Evolutionary conservation across 2,329 filamentous ascomycete species (phyloP).

Genomic region (Fusarium continuum): DNA sequence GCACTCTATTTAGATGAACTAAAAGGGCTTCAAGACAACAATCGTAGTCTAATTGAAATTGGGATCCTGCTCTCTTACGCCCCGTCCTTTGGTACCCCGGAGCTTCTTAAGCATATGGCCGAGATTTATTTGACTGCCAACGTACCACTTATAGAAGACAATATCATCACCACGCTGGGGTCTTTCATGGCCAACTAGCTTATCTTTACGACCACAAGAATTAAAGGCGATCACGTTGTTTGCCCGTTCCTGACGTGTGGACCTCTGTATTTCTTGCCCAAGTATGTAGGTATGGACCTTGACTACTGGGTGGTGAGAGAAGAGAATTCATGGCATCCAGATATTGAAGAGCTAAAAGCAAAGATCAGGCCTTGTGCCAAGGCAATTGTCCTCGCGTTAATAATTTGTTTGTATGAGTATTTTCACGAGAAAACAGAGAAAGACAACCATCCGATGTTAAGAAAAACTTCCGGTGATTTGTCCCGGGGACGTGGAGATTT

Average conservation of each 20-base stretch:
- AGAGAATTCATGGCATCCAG: background rate
- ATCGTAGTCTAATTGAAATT: background rate
- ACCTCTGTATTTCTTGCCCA: background rate
- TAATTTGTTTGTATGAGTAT: too few species aligned
- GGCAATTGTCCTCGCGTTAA: background rate
- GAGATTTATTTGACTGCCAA: background rate
- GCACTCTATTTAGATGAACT: background rate
- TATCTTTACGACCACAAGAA: background rate
- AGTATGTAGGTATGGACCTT: background rate
- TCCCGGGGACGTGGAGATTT: background rate
- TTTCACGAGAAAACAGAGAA: too few species aligned
- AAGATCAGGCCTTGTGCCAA: background rate
- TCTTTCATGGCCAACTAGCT: background rate
- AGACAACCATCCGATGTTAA: background rate
- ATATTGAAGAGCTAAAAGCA: background rate
- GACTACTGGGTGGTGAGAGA: background rate
- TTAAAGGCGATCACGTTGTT: background rate
- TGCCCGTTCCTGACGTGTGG: background rate
- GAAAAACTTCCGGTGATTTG: conserved; percentile 3
- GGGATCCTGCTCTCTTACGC: background rate
- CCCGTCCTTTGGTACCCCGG: background rate
- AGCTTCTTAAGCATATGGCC: background rate
- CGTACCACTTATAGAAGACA: background rate
- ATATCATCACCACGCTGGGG: background rate
- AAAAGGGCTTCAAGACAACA: background rate